phyloP scores from a whole-genome alignment of 495 filamentous ascomycete species.

The Annulohypoxylon maeteangense region DNA sequence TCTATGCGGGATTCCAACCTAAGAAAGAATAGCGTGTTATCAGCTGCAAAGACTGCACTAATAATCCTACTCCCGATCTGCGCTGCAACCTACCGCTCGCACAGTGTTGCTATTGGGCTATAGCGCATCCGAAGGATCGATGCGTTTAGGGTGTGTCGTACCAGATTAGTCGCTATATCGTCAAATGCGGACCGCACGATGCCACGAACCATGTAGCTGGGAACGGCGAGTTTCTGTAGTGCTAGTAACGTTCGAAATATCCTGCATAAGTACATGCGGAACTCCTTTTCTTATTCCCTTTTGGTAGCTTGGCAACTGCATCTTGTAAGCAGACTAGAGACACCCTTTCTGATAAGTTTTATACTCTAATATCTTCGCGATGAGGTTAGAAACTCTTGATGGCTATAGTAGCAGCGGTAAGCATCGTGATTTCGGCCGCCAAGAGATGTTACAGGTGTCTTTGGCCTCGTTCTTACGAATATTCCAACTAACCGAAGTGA shows the following conservation, averaged over 20 bases:
- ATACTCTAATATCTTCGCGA: background rate
- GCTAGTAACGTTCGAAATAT: background rate
- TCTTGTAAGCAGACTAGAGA: background rate
- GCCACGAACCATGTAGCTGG: constrained; percentile 6
- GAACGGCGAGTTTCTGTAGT: background rate
- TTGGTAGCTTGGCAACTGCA: constrained; percentile 1
- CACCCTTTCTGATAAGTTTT: background rate
- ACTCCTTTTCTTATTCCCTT: constrained; percentile 3
- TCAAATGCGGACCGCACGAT: constrained; percentile 4
- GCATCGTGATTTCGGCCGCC: background rate
- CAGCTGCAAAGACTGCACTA: background rate
- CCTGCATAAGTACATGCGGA: constrained; percentile 3
- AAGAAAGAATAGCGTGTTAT: background rate
- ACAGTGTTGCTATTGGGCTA: constrained; percentile 13
- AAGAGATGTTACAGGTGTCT: too few relatives aligned
- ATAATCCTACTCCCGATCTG: background rate
- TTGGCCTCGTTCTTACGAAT: too few relatives aligned
- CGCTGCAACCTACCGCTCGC: constrained; percentile 1
- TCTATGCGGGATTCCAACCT: background rate
- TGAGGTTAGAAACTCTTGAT: background rate
- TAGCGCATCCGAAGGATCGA: background rate
- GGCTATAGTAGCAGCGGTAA: background rate
- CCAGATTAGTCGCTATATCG: constrained; percentile 2
- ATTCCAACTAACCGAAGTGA: background rate
- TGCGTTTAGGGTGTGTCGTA: constrained; percentile 1